phyloP scores from a whole-genome alignment of 176 grass and related monocot genomes.

The Cenchrus purpureus region DNA sequence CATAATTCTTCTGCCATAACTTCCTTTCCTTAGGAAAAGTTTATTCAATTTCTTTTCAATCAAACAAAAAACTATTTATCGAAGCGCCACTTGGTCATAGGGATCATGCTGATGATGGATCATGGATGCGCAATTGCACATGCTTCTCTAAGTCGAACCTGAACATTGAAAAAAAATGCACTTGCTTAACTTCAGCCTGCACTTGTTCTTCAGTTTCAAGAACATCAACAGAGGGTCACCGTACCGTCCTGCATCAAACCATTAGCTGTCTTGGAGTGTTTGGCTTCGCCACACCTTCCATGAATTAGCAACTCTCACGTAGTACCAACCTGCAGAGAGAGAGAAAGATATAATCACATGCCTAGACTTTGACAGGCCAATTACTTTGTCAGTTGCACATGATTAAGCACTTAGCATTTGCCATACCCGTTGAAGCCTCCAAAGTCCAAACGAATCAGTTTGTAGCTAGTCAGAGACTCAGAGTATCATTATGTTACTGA shows the following conservation, averaged over 20 bases:
- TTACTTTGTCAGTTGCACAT: constrained; percentile 5
- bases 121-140: no score
- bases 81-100: background rate
- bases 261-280: constrained; percentile 28
- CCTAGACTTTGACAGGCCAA: constrained; percentile 15
- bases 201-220: background rate
- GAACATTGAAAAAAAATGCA: no score
- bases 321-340: background rate
- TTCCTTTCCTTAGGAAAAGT: background rate
- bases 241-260: background rate
- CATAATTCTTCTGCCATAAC: background rate
- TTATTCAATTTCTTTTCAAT: background rate
- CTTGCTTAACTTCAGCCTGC: no score
- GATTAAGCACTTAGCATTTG: background rate
- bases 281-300: constrained; percentile 15
- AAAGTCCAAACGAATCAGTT: constrained; percentile 7
- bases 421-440: background rate
- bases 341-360: background rate
- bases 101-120: no score
- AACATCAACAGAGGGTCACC: background rate
- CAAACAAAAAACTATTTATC: background rate
- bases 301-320: background rate
- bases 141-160: no score
- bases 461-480: background rate
- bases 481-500: background rate